A percentile compares a stretch with the other conserved stretches of the same genome.
These are phyloP conservation scores for Pseudopyricularia javanii DNA, from an alignment of 2,329 filamentous ascomycete species.

Conservation along the genomic window DNA sequence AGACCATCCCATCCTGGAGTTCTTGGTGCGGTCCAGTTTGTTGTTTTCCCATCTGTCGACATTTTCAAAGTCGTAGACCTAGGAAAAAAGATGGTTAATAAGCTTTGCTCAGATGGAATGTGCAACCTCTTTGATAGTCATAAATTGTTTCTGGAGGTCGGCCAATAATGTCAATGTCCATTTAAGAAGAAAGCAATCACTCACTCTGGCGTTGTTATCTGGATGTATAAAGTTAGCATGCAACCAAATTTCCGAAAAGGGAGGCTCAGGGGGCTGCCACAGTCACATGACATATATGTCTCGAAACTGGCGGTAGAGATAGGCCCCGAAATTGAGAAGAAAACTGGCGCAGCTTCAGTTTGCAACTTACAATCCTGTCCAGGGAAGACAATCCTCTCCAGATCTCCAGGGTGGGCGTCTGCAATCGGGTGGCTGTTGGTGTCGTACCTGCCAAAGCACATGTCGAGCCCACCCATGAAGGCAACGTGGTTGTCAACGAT, in stretches of 20 bases:
- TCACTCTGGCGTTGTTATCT: conserved; percentile 59
- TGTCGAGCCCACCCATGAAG: conserved; percentile 87
- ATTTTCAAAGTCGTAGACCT: conserved; percentile 48
- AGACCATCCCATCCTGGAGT: conserved; percentile 85
- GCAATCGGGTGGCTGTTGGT: conserved; percentile 71
- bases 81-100: not conserved
- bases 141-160: not conserved
- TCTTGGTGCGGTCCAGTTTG: conserved; percentile 68
- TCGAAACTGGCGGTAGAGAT: too few species aligned
- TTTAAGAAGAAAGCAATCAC: not conserved
- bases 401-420: conserved; percentile 75
- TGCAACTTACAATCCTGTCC: conserved; percentile 99
- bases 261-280: too few species aligned
- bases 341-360: too few species aligned
- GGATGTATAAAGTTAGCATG: too few species aligned
- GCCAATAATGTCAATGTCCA: too few species aligned
- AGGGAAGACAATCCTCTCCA: conserved; percentile 77
- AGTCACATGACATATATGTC: too few species aligned
- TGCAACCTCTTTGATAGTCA: not conserved
- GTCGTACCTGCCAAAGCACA: conserved; percentile 96
- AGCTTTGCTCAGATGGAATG: not conserved
- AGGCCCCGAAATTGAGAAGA: too few species aligned
- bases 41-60: conserved; percentile 74
- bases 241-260: too few species aligned
- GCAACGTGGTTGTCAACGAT: conserved; percentile 85